Percentiles rank a stretch among this genome's conserved stretches.
Evolutionary conservation across 306 rosid genomes (phyloP).

Genomic region (Pterocarpus santalinus): DNA sequence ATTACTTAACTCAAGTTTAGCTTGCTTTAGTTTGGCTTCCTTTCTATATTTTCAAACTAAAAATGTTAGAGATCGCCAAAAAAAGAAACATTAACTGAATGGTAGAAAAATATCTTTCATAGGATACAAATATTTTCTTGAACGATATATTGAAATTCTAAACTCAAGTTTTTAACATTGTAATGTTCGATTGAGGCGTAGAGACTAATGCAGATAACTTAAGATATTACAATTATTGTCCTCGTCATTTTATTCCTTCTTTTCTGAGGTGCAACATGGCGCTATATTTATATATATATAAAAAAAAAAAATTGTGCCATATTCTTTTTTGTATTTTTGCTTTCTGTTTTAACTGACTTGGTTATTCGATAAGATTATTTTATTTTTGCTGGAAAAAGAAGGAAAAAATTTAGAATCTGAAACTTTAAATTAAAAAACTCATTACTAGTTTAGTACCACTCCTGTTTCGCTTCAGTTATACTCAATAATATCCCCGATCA

Average conservation of each 20-base stretch:
- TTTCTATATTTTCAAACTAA: too few relatives aligned
- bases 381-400: conserved; percentile 6
- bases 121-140: too few relatives aligned
- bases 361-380: conserved; percentile 1
- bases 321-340: not conserved
- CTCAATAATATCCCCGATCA: conserved; percentile 2
- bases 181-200: too few relatives aligned
- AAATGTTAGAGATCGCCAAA: too few relatives aligned
- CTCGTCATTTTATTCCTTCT: not conserved
- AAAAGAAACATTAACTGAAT: too few relatives aligned
- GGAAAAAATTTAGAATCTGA: conserved; percentile 21
- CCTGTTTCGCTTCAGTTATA: not conserved
- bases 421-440: conserved; percentile 26
- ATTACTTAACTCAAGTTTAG: too few relatives aligned
- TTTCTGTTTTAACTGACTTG: conserved; percentile 6
- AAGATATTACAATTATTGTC: not conserved
- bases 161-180: too few relatives aligned
- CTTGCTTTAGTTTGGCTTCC: too few relatives aligned
- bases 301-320: too few relatives aligned
- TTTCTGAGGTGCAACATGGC: not conserved
- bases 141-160: too few relatives aligned
- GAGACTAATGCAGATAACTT: not conserved
- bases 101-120: too few relatives aligned
- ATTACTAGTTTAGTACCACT: conserved; percentile 7
- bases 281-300: not conserved